Evolutionary conservation across 495 filamentous ascomycete species (phyloP), one percentile per base, ranked within the genome.

Genomic region (Hypoxylon intermedium): DNA sequence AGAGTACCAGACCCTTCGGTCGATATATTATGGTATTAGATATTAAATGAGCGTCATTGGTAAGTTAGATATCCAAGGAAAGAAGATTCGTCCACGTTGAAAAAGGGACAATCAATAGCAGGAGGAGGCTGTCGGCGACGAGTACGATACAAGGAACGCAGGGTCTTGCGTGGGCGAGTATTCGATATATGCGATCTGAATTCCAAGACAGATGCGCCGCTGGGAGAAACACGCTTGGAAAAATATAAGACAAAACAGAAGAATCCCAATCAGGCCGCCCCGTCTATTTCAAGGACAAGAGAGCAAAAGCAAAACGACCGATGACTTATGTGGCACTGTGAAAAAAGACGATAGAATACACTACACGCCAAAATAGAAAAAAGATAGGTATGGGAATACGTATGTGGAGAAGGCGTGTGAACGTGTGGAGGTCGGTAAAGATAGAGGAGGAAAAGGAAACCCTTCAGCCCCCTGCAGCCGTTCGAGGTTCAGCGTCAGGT

Each of bases 21-120:
- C 56, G 65, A 61, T 59, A 44, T 62, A 70, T 73, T 72, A 69
- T 52, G 49, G 26, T 57, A 75, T 75, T 74, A 70, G 52, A 53
- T 65, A 76, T 75, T 72, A 75, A 63, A 47, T 54, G 67, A 64
- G 43, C 65, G 67, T 64, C 67, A 72, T 75, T 72, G 63, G 68
- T 60, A 64, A 57, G 28, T 41, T 41, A 34, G 37, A 48, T 20
- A 48, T 31, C 34, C 20, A 53, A 54, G n/a, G 45, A 45, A 33
- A 50, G 42, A 50, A 19, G 51, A 53, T 44, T 36, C 28, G 24
- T 38, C 44, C 15, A 52, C 33, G 37, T 21, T 37, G 20, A 43
- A 45, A 28, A 40, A 40, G 9, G 19, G 41, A 23, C 23, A 60
- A 58, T 51, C 9, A 31, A 38, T 5, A 51, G 40, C 23, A 50